Percentiles rank a stretch among this genome's conserved stretches.
Evolutionary conservation across 305 asterid genomes (phyloP).

Genomic region (Fraxinus sp.): DNA sequence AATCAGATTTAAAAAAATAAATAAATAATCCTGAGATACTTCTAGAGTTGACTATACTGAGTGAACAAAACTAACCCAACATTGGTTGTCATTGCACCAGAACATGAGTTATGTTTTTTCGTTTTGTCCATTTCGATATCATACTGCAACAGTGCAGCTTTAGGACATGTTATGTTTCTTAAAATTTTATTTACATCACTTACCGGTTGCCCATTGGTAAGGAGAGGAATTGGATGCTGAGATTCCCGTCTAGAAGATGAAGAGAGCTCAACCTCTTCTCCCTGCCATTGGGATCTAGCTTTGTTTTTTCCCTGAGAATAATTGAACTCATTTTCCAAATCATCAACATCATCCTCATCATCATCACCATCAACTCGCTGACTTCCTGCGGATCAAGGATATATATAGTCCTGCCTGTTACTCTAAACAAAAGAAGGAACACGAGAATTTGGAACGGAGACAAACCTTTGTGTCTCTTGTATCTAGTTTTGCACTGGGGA

Average conservation of each 20-base stretch:
- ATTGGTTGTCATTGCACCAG: background rate
- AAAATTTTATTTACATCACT: conserved; percentile 23
- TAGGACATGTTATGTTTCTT: background rate
- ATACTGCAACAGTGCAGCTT: background rate
- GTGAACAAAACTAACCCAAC: background rate
- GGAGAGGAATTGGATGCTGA: conserved; percentile 71
- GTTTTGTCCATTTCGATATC: background rate
- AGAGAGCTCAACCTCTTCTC: conserved; percentile 65
- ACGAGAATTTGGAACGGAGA: background rate
- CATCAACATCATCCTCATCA: conserved; percentile 71
- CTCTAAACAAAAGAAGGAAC: background rate
- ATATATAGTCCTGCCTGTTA: conserved; percentile 32
- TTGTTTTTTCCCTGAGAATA: conserved; percentile 52
- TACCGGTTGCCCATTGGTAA: conserved; percentile 71
- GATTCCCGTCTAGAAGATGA: conserved; percentile 77
- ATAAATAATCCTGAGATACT: background rate
- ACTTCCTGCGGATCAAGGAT: conserved; percentile 54
- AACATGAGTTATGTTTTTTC: background rate
- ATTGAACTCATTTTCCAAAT: conserved; percentile 65
- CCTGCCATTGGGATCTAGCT: conserved; percentile 73
- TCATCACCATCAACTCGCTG: conserved; percentile 74
- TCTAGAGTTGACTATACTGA: background rate
- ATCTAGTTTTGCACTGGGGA: conserved; percentile 76
- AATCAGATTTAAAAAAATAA: background rate
- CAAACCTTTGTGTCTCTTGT: conserved; percentile 69